phyloP scores from a whole-genome alignment of 1,284 basidiomycete species.

The Inonotus obliquus region DNA sequence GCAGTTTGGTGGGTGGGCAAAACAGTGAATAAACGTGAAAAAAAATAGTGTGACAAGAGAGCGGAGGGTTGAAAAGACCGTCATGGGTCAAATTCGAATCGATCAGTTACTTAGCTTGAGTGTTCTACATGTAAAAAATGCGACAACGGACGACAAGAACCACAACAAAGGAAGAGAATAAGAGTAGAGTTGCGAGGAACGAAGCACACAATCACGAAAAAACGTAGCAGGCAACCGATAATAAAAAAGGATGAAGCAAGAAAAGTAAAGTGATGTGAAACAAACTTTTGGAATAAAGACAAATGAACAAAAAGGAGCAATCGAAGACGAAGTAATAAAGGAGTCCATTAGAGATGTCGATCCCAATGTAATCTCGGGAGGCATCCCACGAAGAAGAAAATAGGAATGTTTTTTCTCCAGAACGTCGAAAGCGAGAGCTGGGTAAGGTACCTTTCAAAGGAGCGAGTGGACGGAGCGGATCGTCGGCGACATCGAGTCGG shows the following conservation, averaged over 20 bases:
- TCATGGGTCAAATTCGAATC: neutral
- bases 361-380: neutral
- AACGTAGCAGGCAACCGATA: neutral
- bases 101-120: neutral
- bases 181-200: neutral
- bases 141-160: neutral
- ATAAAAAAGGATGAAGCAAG: neutral
- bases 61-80: neutral
- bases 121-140: neutral
- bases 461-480: neutral
- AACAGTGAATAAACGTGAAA: neutral
- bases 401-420: neutral
- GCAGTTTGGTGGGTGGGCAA: neutral
- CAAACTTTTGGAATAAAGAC: neutral
- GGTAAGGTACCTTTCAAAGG: slow-evolving; percentile 8
- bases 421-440: neutral
- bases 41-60: neutral
- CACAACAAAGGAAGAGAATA: neutral
- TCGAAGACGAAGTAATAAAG: neutral
- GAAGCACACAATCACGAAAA: neutral
- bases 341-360: neutral
- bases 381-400: neutral
- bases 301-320: neutral
- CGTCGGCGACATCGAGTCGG: slow-evolving; percentile 2
- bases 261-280: neutral